phyloP scores from a whole-genome alignment of 495 filamentous ascomycete species.

The Glarea lozoyensis region DNA sequence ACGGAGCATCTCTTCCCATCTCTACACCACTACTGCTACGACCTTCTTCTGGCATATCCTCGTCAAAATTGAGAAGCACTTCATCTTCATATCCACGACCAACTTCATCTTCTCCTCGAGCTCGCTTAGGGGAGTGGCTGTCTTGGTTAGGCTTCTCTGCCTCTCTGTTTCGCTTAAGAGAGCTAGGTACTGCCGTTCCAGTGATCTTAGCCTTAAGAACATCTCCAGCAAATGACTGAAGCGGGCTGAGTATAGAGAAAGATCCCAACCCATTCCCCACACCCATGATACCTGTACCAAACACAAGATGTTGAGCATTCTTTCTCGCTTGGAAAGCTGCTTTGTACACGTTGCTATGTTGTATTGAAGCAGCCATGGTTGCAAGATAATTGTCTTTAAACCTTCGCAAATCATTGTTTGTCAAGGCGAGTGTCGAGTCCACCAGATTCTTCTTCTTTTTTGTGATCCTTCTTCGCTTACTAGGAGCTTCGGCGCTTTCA shows the following conservation, averaged over 20 bases:
- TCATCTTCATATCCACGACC: slow-evolving; percentile 36
- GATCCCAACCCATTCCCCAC: slow-evolving; percentile 42
- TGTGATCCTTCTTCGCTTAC: slow-evolving; percentile 4
- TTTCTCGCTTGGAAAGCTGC: slow-evolving; percentile 36
- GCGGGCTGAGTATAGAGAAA: slow-evolving; percentile 30
- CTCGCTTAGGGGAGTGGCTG: background rate
- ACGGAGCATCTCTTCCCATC: slow-evolving; percentile 49
- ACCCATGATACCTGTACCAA: slow-evolving; percentile 44
- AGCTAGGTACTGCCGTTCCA: slow-evolving; percentile 12
- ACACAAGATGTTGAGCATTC: slow-evolving; percentile 46
- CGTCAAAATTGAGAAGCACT: slow-evolving; percentile 26
- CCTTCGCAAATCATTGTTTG: slow-evolving; percentile 7
- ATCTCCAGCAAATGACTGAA: slow-evolving; percentile 47
- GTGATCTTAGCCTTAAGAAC: slow-evolving; percentile 38
- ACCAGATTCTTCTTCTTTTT: slow-evolving; percentile 9
- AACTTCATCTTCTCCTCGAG: slow-evolving; percentile 18
- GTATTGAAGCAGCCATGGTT: slow-evolving; percentile 13
- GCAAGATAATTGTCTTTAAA: slow-evolving; percentile 19
- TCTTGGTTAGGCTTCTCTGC: slow-evolving; percentile 3
- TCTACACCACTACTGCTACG: slow-evolving; percentile 33
- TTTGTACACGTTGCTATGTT: slow-evolving; percentile 24
- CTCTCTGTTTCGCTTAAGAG: slow-evolving; percentile 8
- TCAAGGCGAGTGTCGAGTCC: slow-evolving; percentile 13
- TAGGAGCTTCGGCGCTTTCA: slow-evolving; percentile 15
- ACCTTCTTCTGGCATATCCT: slow-evolving; percentile 18